Base-by-base conservation (phyloP, 116 monocot genomes). In the Papilionanthe hybrid region DNA sequence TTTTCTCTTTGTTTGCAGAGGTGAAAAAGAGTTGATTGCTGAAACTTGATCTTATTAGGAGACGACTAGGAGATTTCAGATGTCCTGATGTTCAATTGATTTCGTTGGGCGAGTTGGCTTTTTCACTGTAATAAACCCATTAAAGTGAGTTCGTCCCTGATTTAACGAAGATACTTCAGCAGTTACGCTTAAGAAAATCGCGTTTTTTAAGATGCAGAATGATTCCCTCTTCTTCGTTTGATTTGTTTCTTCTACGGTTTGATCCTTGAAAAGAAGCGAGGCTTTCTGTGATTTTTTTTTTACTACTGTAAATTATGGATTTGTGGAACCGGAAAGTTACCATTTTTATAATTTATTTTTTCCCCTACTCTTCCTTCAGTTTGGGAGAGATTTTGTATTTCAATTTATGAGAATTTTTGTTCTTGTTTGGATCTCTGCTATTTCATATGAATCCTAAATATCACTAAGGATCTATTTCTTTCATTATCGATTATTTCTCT, bases 1-100 rank as follows among this genome's bases (percentile, higher is more conserved):
- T 37, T 73, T 72, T 44, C 73, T 73, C 43, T 20, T 73, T 43
- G 9, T 73, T 73, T 73, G 73, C 73, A 73, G 73, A 73, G 43
- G 44, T 18, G 43, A 73, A 32, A 42, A 13, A 1, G n/a, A 43
- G 18, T n/a, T 73, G 43, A 73, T 73, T 73, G 72, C 32, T 41
- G 43, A 73, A 71, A 43, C 42, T 44, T 73, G 30, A 17, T 42
- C 73, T 32, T 44, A 8, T 41, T 44, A 41, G 43, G 20, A 41
- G 43, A 73, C 9, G 17, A 44, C 18, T 22, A 20, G 73, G 73
- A 73, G 7, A 8, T 73, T 43, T 73, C 41, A 73, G 3, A 73
- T 20, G 42, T 43, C 32, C 37, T 13, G 69, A 30, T 69, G 37
- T 32, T 22, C 69, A 69, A 1, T 37, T 7, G 13, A 32, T 15